phyloP scores from a whole-genome alignment of 1,284 basidiomycete species.

The Irpex sp. region DNA sequence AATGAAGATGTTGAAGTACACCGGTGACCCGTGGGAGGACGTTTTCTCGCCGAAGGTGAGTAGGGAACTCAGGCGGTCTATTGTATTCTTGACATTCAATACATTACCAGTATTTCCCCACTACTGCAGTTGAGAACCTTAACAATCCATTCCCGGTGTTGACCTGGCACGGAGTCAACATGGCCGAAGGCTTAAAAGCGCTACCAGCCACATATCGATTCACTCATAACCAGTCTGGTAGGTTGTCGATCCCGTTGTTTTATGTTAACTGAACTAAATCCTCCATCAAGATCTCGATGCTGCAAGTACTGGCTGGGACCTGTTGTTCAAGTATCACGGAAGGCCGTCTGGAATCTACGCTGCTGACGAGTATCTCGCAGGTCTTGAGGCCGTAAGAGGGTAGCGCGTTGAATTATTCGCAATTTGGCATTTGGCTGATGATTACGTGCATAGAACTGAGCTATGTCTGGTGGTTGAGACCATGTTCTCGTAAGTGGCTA shows the following conservation, averaged over 20 bases:
- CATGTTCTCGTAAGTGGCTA: conserved; percentile 50
- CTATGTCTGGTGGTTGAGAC: conserved; percentile 60
- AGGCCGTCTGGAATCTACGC: conserved; percentile 56
- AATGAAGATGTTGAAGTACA: conserved; percentile 49
- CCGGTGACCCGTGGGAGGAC: conserved; percentile 50
- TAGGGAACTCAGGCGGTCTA: not conserved
- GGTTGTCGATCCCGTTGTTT: not conserved
- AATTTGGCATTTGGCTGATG: not conserved
- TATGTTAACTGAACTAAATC: not conserved
- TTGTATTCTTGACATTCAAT: conserved; percentile 28
- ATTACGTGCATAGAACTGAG: conserved; percentile 36
- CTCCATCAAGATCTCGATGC: conserved; percentile 40
- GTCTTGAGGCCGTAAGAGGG: conserved; percentile 50
- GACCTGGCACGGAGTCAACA: conserved; percentile 55
- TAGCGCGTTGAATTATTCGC: conserved; percentile 19
- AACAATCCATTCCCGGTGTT: conserved; percentile 29
- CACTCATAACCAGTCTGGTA: conserved; percentile 54
- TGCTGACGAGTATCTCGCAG: conserved; percentile 58
- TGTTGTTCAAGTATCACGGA: conserved; percentile 58
- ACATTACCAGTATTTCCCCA: conserved; percentile 39
- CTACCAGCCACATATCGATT: conserved; percentile 53
- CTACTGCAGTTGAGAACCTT: conserved; percentile 28
- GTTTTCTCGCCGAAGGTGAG: conserved; percentile 28
- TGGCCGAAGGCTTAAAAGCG: conserved; percentile 58
- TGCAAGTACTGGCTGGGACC: conserved; percentile 52